These are phyloP conservation scores for Trichocomaceae sp. DNA, from an alignment of 2,329 filamentous ascomycete species.

Conservation along the genomic window DNA sequence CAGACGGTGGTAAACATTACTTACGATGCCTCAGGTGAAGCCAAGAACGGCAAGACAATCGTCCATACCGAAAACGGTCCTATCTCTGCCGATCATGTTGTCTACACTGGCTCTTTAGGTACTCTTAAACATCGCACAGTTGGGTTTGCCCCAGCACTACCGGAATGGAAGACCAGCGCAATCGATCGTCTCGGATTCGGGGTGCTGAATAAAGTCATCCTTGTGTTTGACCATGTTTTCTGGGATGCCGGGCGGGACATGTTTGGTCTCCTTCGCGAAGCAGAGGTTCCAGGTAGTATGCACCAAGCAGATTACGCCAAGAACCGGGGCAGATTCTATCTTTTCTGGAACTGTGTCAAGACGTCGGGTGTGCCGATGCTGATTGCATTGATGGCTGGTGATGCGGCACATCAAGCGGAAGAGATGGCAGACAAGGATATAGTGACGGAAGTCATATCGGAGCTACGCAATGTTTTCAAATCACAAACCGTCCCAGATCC, in stretches of 20 bases:
- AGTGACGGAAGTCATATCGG: conserved; percentile 69
- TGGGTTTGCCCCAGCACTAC: conserved; percentile 83
- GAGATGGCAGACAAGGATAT: conserved; percentile 66
- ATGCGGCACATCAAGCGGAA: conserved; percentile 86
- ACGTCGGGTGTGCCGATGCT: conserved; percentile 82
- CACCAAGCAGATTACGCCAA: conserved; percentile 71
- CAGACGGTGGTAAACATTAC: conserved; percentile 69
- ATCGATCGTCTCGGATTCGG: conserved; percentile 86
- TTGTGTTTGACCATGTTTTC: conserved; percentile 83
- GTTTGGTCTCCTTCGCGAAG: conserved; percentile 80
- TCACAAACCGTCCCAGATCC: conserved; percentile 62
- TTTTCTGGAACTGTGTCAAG: conserved; percentile 94
- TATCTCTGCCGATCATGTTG: conserved; percentile 81
- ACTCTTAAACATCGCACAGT: conserved; percentile 77
- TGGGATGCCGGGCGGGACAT: conserved; percentile 90
- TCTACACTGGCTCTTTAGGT: conserved; percentile 83
- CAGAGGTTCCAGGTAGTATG: conserved; percentile 62
- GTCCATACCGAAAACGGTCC: conserved; percentile 72
- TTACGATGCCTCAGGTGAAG: conserved; percentile 43
- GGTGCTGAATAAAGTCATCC: conserved; percentile 86
- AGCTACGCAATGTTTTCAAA: conserved; percentile 70
- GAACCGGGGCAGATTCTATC: conserved; percentile 84
- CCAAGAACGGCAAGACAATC: conserved; percentile 44
- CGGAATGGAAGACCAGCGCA: conserved; percentile 73
- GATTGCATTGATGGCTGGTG: conserved; percentile 90